Evolutionary conservation across 352 stramenopile genomes (phyloP), one percentile per base, ranked within the genome.

Genomic region (Globisporangium paroecandrum): DNA sequence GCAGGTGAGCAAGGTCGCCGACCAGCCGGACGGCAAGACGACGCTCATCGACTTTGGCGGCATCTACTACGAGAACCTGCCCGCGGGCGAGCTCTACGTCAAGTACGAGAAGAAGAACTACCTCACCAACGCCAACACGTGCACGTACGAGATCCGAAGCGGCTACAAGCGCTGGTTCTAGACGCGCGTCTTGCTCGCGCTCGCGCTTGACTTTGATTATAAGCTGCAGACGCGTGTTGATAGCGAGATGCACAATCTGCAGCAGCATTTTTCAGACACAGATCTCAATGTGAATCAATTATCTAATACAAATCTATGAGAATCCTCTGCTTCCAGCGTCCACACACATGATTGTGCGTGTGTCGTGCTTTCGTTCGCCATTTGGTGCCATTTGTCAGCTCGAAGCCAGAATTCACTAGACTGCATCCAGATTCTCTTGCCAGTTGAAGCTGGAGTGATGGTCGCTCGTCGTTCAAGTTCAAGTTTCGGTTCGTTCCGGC

Each of bases 81-180:
- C 79, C 0, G 65, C 61, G n/a, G 76, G 79, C 12, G 77, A 85
- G 51, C 76, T 88, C 53, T 88, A 86, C 66, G 72, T 78, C 67
- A 85, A 84, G 59, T 88, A 72, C 57, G 79, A 86, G 58, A 65
- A 65, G n/a, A 77, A 70, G 36, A 89, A 89, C 73, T 78, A 77
- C 62, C 66, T 89, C 20, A 83, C 78, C 47, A 62, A 76, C 36
- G 65, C 73, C 53, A 64, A 74, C 5, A 78, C 77, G 9, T 89
- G 80, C 69, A 79, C 72, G 8, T 89, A 75, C 60, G 74, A 88
- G 68, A 62, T 88, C 12, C 76, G 67, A 53, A 77, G 70, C 61
- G 79, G 79, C 53, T 88, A 73, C 76, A 88, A 88, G 64, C 68
- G 79, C 3, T 87, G 79, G 79, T 83, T 85, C 47, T 88, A 68